phyloP scores from a whole-genome alignment of 2,329 filamentous ascomycete species.

The Claviceps monticola region DNA sequence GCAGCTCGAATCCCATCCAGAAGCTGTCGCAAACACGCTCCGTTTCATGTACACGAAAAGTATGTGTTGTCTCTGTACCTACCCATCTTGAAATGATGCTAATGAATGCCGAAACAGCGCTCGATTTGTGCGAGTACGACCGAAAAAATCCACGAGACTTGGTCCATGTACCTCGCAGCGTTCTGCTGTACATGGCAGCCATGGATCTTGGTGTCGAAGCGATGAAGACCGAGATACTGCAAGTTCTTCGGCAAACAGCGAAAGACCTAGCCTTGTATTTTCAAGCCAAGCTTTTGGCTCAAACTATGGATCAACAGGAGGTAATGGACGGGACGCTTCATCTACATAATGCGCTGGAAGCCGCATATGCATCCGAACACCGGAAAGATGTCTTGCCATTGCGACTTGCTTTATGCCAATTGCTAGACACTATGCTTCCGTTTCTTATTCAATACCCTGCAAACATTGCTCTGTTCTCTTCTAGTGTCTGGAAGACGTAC shows the following conservation, averaged over 20 bases:
- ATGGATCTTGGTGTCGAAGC: constrained; percentile 15
- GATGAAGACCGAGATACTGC: constrained; percentile 16
- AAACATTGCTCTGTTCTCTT: constrained; percentile 12
- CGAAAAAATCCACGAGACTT: constrained; percentile 12
- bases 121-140: constrained; percentile 13
- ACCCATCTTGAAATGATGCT: not conserved
- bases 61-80: constrained; percentile 6
- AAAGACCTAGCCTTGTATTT: constrained; percentile 12
- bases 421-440: constrained; percentile 15
- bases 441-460: constrained; percentile 13
- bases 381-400: constrained; percentile 17
- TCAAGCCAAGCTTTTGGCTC: constrained; percentile 6
- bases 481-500: constrained; percentile 12
- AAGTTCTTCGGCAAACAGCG: constrained; percentile 14
- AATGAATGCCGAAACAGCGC: not conserved
- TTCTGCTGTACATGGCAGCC: constrained; percentile 19
- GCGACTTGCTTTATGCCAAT: constrained; percentile 17
- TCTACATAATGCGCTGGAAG: constrained; percentile 16
- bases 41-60: constrained; percentile 23
- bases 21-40: constrained; percentile 17
- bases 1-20: constrained; percentile 11
- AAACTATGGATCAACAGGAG: constrained; percentile 9
- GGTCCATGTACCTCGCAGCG: constrained; percentile 19
- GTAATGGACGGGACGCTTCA: constrained; percentile 13
- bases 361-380: constrained; percentile 13